phyloP scores from a whole-genome alignment of 2,329 filamentous ascomycete genomes.

The Botrytis medusae region DNA sequence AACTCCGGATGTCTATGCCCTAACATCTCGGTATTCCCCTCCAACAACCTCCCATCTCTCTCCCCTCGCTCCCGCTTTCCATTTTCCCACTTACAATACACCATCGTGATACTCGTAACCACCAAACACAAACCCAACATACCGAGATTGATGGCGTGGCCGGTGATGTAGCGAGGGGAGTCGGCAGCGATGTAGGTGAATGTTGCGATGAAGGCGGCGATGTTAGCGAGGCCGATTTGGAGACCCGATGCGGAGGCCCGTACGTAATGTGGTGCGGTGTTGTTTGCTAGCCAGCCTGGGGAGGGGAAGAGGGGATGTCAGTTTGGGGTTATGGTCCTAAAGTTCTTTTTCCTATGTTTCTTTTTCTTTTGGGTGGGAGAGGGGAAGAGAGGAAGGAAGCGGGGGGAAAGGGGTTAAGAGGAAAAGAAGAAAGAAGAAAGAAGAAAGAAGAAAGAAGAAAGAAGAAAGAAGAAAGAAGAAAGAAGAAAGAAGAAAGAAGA shows the following conservation, averaged over 20 bases:
- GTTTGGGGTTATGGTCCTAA: no score
- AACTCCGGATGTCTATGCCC: constrained; percentile 73
- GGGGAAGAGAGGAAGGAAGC: not conserved
- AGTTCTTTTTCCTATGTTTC: no score
- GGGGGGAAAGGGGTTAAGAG: not conserved
- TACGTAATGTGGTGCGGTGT: constrained; percentile 17
- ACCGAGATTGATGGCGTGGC: constrained; percentile 71
- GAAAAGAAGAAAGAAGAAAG: no score
- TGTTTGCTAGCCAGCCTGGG: constrained; percentile 20
- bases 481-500: no score
- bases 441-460: no score
- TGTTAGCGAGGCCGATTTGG: constrained; percentile 65
- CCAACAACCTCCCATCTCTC: constrained; percentile 62
- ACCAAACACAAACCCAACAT: constrained; percentile 70
- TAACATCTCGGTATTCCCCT: constrained; percentile 61
- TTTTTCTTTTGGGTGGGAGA: no score
- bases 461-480: no score
- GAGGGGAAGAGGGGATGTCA: not conserved
- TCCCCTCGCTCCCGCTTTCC: constrained; percentile 59
- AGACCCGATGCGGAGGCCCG: constrained; percentile 17
- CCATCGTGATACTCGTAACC: constrained; percentile 66
- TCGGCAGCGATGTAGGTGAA: constrained; percentile 68
- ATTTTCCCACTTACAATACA: constrained; percentile 66
- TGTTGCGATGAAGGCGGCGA: constrained; percentile 62
- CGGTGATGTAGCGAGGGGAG: constrained; percentile 56